A percentile compares a stretch with the other conserved stretches of the same genome.
phyloP scores from a whole-genome alignment of 148 eudicot species.

The Spergularia marina region DNA sequence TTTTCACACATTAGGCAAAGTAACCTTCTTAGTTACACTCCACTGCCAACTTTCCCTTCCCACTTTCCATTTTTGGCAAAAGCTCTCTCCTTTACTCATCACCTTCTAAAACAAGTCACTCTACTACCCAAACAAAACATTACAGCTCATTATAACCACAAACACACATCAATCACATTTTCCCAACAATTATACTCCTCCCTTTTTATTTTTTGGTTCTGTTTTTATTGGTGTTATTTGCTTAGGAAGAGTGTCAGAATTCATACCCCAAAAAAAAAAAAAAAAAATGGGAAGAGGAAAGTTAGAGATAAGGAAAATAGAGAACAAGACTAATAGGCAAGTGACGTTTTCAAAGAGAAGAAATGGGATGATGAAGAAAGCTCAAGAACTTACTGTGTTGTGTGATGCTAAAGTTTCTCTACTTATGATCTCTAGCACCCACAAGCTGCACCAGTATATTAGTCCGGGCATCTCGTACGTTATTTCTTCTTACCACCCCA shows the following conservation, averaged over 20 bases:
- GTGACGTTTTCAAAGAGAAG: conserved; percentile 64
- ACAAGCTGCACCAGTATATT: conserved; percentile 39
- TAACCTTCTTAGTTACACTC: conserved; percentile 15
- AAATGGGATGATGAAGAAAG: conserved; percentile 63
- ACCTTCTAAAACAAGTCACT: neutral
- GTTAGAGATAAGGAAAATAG: conserved; percentile 53
- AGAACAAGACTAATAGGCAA: conserved; percentile 54
- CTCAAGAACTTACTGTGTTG: conserved; percentile 49
- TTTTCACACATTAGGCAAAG: conserved; percentile 14
- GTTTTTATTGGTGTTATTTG: neutral
- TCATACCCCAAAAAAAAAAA: neutral
- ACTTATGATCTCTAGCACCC: conserved; percentile 45
- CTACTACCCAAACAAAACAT: neutral
- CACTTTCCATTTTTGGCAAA: conserved; percentile 8
- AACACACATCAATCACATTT: conserved; percentile 1
- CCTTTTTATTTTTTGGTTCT: neutral
- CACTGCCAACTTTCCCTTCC: conserved; percentile 4
- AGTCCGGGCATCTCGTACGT: conserved; percentile 46
- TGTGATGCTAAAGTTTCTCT: conserved; percentile 61
- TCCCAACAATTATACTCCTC: neutral
- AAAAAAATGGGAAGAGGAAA: conserved; percentile 54
- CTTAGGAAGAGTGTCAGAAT: no score
- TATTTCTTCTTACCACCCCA: neutral
- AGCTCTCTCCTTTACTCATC: neutral
- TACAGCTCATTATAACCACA: neutral